Conservation (phyloP, 2,329 filamentous ascomycete species). For the Ophiostoma pallidulum region DNA sequence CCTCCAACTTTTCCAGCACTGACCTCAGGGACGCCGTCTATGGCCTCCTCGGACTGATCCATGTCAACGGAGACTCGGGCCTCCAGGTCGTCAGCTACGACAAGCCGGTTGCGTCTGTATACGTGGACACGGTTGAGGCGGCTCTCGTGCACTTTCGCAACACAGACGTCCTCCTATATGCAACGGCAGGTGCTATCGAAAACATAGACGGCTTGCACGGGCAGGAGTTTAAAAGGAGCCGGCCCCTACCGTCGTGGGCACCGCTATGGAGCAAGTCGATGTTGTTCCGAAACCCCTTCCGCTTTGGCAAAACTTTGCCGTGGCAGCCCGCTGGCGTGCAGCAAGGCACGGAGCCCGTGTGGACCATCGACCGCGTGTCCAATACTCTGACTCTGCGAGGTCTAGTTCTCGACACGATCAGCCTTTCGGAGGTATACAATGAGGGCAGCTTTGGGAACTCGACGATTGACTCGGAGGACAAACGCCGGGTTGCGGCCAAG, state of each 20-base stretch:
- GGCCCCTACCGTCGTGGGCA: constrained; percentile 1
- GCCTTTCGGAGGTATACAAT: background rate
- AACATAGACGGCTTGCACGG: constrained; percentile 12
- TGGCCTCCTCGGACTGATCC: constrained; percentile 18
- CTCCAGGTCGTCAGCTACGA: constrained; percentile 17
- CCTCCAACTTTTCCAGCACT: constrained; percentile 9
- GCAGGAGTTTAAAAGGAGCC: too few species aligned
- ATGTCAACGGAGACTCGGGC: constrained; percentile 1
- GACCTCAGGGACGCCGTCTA: constrained; percentile 19
- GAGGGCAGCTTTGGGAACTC: background rate
- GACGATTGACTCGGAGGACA: background rate
- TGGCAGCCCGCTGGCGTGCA: constrained; percentile 14
- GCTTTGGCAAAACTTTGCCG: constrained; percentile 20
- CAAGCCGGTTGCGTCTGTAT: constrained; percentile 17
- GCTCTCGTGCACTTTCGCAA: constrained; percentile 20
- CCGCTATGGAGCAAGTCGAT: constrained; percentile 19
- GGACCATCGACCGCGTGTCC: constrained; percentile 18
- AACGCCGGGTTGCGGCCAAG: background rate
- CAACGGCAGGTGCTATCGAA: constrained; percentile 11
- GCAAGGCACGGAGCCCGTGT: constrained; percentile 14
- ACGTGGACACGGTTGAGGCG: constrained; percentile 20
- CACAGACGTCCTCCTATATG: constrained; percentile 19
- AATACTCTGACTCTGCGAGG: too few species aligned
- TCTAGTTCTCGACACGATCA: background rate
- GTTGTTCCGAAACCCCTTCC: constrained; percentile 23